A percentile compares a stretch with the other conserved stretches of the same genome.
These are phyloP conservation scores for Sophora flavescens DNA, from an alignment of 306 rosid genomes.

Conservation along the genomic window DNA sequence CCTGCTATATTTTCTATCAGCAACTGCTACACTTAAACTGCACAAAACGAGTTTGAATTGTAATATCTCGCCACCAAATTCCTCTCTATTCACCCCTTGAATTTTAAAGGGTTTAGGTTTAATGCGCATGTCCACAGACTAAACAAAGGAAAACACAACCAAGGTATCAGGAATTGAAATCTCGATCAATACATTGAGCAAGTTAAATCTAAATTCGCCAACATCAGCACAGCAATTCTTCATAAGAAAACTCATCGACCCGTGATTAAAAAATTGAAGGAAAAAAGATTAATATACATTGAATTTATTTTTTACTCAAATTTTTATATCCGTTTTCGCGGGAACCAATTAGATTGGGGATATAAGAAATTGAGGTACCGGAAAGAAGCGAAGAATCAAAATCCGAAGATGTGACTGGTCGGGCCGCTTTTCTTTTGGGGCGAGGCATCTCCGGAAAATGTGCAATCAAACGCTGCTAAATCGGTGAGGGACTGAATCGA, in stretches of 20 bases:
- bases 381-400: slow-evolving; percentile 55
- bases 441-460: slow-evolving; percentile 65
- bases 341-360: slow-evolving; percentile 38
- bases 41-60: background rate
- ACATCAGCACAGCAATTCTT: slow-evolving; percentile 13
- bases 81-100: slow-evolving; percentile 2
- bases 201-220: slow-evolving; percentile 23
- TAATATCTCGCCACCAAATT: background rate
- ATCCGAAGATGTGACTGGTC: slow-evolving; percentile 55
- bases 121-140: background rate
- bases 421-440: slow-evolving; percentile 66
- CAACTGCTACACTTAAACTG: background rate
- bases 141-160: background rate
- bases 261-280: background rate
- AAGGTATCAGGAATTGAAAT: background rate
- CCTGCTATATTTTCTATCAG: background rate
- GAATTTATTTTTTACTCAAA: background rate
- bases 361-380: slow-evolving; percentile 51
- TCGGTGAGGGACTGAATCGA: slow-evolving; percentile 38
- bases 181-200: slow-evolving; percentile 21
- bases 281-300: background rate
- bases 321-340: slow-evolving; percentile 30
- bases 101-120: background rate
- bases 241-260: slow-evolving; percentile 16
- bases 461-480: slow-evolving; percentile 37